Percentiles rank a stretch among this genome's conserved stretches.
Conservation (phyloP, 1,284 basidiomycete genomes). For the Taiwanofungus camphoratus region DNA sequence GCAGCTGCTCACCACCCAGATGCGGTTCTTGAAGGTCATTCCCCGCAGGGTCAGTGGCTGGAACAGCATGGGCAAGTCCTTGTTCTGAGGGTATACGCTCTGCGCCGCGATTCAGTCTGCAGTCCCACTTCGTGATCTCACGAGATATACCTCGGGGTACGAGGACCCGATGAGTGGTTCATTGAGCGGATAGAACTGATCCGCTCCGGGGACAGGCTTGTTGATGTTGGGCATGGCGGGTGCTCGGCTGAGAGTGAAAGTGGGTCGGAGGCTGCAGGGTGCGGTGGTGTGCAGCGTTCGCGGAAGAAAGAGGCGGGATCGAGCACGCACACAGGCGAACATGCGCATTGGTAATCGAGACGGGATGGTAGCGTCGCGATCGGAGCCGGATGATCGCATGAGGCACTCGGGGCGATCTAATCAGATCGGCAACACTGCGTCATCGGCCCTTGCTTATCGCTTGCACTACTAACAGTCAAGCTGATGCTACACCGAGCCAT, state of each 20-base stretch:
- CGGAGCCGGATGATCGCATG: too few relatives aligned
- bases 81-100: constrained; percentile 39
- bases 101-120: constrained; percentile 21
- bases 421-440: background rate
- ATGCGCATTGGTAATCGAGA: too few relatives aligned
- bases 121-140: too few relatives aligned
- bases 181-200: constrained; percentile 58
- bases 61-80: constrained; percentile 55
- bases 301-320: too few relatives aligned
- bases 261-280: too few relatives aligned
- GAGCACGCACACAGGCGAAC: too few relatives aligned
- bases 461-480: too few relatives aligned
- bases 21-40: constrained; percentile 67
- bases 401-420: too few relatives aligned
- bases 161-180: constrained; percentile 54
- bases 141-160: constrained; percentile 33
- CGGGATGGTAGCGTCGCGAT: too few relatives aligned
- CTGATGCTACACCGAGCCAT: constrained; percentile 6
- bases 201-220: constrained; percentile 39
- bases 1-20: constrained; percentile 40
- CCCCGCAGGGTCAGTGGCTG: constrained; percentile 59
- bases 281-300: too few relatives aligned
- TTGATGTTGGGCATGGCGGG: constrained; percentile 36
- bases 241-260: too few relatives aligned
- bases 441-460: too few relatives aligned